Evolutionary conservation across 2,329 filamentous ascomycete species (phyloP).

Genomic region (Talaromyces islandicus): DNA sequence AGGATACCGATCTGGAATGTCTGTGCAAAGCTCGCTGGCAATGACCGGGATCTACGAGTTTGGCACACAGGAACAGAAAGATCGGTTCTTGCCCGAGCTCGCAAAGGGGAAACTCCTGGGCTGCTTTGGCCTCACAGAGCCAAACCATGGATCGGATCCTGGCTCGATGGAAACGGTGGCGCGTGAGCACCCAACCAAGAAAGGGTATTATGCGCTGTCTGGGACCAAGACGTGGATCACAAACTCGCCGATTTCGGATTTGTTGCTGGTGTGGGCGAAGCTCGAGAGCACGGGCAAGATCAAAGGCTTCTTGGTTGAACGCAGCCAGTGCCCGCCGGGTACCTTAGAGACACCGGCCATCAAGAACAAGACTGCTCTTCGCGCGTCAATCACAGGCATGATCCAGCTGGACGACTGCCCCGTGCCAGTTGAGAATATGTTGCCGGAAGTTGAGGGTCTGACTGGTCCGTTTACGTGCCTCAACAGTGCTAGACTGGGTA

Average conservation of each 20-base stretch:
- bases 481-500: conserved; percentile 89
- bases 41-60: conserved; percentile 92
- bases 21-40: conserved; percentile 83
- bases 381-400: conserved; percentile 95
- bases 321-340: conserved; percentile 75
- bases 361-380: conserved; percentile 90
- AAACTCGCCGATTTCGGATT: conserved; percentile 82
- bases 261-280: conserved; percentile 89
- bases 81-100: conserved; percentile 72
- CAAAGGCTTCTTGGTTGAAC: conserved; percentile 82
- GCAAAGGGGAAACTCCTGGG: conserved; percentile 77
- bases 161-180: conserved; percentile 85
- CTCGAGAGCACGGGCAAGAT: conserved; percentile 89
- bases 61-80: conserved; percentile 79
- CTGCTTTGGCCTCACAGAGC: conserved; percentile 85
- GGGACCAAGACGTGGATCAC: conserved; percentile 95
- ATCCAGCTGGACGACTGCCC: conserved; percentile 90
- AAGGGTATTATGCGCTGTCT: conserved; percentile 71
- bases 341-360: conserved; percentile 87
- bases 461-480: conserved; percentile 87
- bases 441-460: conserved; percentile 81
- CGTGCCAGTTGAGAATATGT: conserved; percentile 87
- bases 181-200: conserved; percentile 76
- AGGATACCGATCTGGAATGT: conserved; percentile 88
- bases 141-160: conserved; percentile 87